Base-by-base conservation (phyloP, 768 basidiomycete genomes). In the Rhodotorula paludigena region DNA sequence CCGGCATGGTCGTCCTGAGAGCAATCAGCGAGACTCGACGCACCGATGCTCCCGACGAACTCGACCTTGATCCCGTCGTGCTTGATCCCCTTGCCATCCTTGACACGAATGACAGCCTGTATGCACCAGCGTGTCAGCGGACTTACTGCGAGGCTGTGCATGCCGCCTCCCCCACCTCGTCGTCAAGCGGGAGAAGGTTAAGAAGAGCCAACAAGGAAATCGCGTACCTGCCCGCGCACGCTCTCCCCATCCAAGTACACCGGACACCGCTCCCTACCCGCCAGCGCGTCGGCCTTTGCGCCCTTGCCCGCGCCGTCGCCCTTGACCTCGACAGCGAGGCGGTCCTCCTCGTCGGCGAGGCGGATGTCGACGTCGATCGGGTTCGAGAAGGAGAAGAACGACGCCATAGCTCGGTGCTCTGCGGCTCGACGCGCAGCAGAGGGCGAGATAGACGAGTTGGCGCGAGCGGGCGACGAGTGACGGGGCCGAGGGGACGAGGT, bases 31-130 rank as follows among this genome's bases (percentile, higher is more conserved):
- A n/a, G n/a, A n/a, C n/a, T n/a, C 15, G 42, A 53, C 54, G 48
- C 70, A 88, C 94, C 94, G 76, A 97, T 98, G 75, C 87, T 90
- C 38, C 96, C 92, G 35, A 92, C 88, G 76, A 99, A 93, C 80
- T 98, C 93, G 51, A 99, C 89, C 79, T 97, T 92, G 78, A 99
- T 92, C 5, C 94, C 94, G 41, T 98, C 93, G 76, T 98, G 96
- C 28, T 87, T 83, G 68, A 94, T 82, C 78, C 88, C 91, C 85
- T 96, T 97, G 30, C 94, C 94, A 76, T 98, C 96, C 55, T 92
- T 85, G 11, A 93, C 87, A 33, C 91, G 86, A 71, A 97, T 87
- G 21, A 86, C 83, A 9, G 90, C 87, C 91, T 93, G 75, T 32
- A 32, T 7, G 38, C 44, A 10, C 1, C 60, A 53, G 53, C 44